Evolutionary conservation across 768 basidiomycete species (phyloP), one percentile per base, ranked within the genome.

Genomic region (Termitomyces sp.): DNA sequence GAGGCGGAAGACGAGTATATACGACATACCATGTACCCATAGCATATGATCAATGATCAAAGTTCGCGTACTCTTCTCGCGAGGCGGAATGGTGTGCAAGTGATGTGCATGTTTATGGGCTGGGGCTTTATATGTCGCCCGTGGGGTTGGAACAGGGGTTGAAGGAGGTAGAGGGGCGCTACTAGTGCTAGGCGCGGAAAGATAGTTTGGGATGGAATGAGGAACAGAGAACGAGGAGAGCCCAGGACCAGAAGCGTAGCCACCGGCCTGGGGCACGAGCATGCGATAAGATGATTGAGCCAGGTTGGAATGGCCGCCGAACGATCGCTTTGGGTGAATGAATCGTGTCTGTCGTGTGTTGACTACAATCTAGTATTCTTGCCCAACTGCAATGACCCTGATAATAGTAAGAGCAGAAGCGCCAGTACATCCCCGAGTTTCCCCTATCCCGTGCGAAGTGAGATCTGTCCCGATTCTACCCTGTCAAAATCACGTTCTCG

Each of bases 21-120:
- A 27, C 39, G 43, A 45, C 72, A 6, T 48, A 79, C 80, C 80
- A 71, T 93, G 92, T 7, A 87, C 88, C 89, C 89, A 93, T 49
- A 93, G 76, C 80, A 92, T 85, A 71, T 93, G 89, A 71, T 94
- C 92, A 56, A 94, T 84, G 64, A 93, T 94, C 56, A 93, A 78
- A 10, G 91, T 93, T 33, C 91, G 78, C 8, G 91, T 93, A n/a
- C 88, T 89, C 76, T 93, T 94, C 71, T 94, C 91, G 39, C 89
- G 76, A 3, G 90, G 92, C 2, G 91, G 91, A 33, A 94, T 93
- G 2, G 89, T 85, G 68, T 94, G 91, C 1, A 93, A 73, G 68
- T 93, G 90, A 69, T 93, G 92, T 0, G 91, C 91, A 77, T 93
- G 90, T 63, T 88, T 91, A 72, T 93, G 92, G 1, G 92, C 91